A percentile compares a stretch with the other conserved stretches of the same genome.
These are phyloP conservation scores for Coccomyxa subellipsoidea DNA, from an alignment of 163 green algal species.

Conservation along the genomic window DNA sequence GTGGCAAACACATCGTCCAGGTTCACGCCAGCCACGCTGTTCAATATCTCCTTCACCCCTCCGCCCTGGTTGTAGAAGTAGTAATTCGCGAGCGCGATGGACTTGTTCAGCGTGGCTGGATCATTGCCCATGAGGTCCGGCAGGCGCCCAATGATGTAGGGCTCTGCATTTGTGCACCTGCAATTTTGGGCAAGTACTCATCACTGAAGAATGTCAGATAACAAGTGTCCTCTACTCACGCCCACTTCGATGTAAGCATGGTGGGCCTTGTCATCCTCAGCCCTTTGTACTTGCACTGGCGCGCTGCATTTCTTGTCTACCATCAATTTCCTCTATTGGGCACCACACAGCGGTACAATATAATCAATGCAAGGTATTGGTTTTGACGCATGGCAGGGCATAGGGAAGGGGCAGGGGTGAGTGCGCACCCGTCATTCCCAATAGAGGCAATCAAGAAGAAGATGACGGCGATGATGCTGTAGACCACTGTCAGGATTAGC, in stretches of 20 bases:
- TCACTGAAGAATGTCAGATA: no score
- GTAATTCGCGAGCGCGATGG: constrained; percentile 19
- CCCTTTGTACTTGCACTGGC: no score
- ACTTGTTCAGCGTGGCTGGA: neutral
- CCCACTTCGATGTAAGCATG: no score
- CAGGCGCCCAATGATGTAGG: constrained; percentile 27
- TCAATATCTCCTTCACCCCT: constrained; percentile 15
- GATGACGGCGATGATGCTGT: constrained; percentile 21
- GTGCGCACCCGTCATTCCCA: constrained; percentile 33
- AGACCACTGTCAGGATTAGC: constrained; percentile 25
- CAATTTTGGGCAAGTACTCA: no score
- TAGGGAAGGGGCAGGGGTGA: no score
- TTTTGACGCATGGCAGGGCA: no score
- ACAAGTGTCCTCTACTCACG: no score
- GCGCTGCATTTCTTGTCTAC: no score
- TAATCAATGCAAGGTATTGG: no score
- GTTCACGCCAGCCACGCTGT: constrained; percentile 24
- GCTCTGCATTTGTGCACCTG: constrained; percentile 40
- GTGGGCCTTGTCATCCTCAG: no score
- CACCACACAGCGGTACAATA: no score
- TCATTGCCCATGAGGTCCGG: neutral
- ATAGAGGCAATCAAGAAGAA: constrained; percentile 16
- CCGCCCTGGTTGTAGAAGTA: constrained; percentile 26
- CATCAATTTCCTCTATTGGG: no score
- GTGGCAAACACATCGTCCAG: constrained; percentile 11